Conservation (phyloP, 192 early-diverging fungal species). For the Phycomyces nitens region DNA sequence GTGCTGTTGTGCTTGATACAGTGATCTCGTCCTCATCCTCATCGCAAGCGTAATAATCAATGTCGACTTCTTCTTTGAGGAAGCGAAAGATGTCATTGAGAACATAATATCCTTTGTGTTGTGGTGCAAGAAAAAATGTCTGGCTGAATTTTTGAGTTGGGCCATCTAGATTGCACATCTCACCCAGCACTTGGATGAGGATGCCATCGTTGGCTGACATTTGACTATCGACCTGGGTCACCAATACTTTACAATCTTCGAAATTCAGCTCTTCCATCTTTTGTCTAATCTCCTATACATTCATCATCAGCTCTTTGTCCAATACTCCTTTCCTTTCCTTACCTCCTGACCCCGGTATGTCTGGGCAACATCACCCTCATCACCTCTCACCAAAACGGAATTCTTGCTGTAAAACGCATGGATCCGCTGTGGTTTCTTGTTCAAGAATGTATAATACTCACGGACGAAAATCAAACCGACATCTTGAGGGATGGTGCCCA, state of each 20-base stretch:
- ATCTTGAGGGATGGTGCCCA: conserved; percentile 43
- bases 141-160: conserved; percentile 84
- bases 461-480: conserved; percentile 91
- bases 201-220: conserved; percentile 72
- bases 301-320: background rate
- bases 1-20: background rate
- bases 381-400: conserved; percentile 77
- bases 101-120: conserved; percentile 86
- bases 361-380: conserved; percentile 60
- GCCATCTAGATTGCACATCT: conserved; percentile 80
- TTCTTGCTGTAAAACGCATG: conserved; percentile 88
- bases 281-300: conserved; percentile 70
- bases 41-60: conserved; percentile 42
- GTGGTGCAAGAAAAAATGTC: conserved; percentile 86
- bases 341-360: conserved; percentile 16
- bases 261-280: conserved; percentile 73
- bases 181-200: conserved; percentile 85
- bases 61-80: conserved; percentile 68
- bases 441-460: conserved; percentile 91
- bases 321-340: background rate
- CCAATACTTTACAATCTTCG: conserved; percentile 80
- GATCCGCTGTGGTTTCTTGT: conserved; percentile 73
- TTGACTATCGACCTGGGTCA: conserved; percentile 85
- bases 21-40: conserved; percentile 28
- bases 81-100: conserved; percentile 93